Percentiles rank a stretch among this genome's conserved stretches.
phyloP scores from a whole-genome alignment of 2,329 filamentous ascomycete species.

The Lachnellula occidentalis region DNA sequence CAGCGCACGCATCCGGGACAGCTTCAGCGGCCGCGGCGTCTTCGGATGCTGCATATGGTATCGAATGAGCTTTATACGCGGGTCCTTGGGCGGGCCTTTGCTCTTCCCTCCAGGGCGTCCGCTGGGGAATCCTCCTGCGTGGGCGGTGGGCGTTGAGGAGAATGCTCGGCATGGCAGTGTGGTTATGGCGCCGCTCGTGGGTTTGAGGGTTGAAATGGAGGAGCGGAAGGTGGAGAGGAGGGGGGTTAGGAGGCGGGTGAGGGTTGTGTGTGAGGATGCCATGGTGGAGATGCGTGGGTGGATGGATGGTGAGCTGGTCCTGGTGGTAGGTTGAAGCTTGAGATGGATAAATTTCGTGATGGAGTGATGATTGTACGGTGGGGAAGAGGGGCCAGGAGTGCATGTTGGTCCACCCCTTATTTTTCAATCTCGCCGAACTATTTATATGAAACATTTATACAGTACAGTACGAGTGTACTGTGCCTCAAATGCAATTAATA shows the following conservation, averaged over 20 bases:
- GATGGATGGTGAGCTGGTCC: background rate
- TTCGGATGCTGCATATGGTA: conserved; percentile 65
- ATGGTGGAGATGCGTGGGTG: conserved; percentile 8
- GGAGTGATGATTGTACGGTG: background rate
- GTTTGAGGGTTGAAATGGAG: conserved; percentile 4
- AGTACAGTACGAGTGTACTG: too few relatives aligned
- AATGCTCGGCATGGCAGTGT: conserved; percentile 13
- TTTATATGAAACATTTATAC: background rate
- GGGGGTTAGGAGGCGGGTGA: conserved; percentile 24
- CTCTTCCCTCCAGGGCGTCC: background rate
- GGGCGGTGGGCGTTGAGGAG: conserved; percentile 12
- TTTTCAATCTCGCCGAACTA: background rate
- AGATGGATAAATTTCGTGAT: conserved; percentile 9
- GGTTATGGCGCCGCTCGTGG: conserved; percentile 1
- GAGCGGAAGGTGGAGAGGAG: conserved; percentile 21
- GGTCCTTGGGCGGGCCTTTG: conserved; percentile 16
- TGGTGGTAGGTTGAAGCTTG: conserved; percentile 1
- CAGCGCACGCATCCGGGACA: conserved; percentile 79
- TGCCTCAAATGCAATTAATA: too few relatives aligned
- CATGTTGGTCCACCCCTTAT: background rate
- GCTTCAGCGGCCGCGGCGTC: conserved; percentile 73
- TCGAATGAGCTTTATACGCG: conserved; percentile 50
- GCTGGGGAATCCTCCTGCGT: conserved; percentile 1
- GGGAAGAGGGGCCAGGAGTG: background rate
- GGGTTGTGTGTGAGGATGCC: conserved; percentile 15